Base-by-base conservation (phyloP, 805 yeast genomes). In the Ogataea nakhonphanomensis region DNA sequence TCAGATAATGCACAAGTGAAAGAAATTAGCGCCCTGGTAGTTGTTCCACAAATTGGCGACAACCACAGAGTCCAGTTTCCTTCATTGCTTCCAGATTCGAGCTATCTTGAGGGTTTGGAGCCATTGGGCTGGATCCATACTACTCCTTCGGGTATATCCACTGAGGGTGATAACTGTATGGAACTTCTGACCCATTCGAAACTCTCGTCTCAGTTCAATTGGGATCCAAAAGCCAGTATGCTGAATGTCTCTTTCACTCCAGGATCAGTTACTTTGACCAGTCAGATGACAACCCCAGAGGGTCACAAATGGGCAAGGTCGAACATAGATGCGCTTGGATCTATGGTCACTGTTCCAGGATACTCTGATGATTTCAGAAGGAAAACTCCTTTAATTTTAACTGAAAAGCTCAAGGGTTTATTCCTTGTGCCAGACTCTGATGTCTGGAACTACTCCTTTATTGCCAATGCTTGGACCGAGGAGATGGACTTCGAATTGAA, bases 71-170 rank as follows among this genome's bases (percentile, higher is more conserved):
- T 89, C 10, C 79, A 84, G 49, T 70, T 88, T 41, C 79, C 91
- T 4, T 51, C 54, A 0, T 44, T 53, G 21, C 49, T 72, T 3
- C 78, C 82, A 1, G 61, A 64, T 5, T 52, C 64, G 7, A 64
- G 65, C 14, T 66, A 65, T 33, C 51, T 74, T 8, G 67, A 70
- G n/a, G 84, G 76, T 1, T 59, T 87, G 25, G 90, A 88, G 54
- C 75, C 93, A 5, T 61, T 93, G 12, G 99, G 99, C 1, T 86
- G 96, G 95, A 74, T 93, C n/a, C 97, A 91, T 58, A 86, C 97
- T 0, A 88, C 83, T 58, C 71, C 83, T 1, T 76, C 75, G 13
- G 95, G 85, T 27, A 49, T 72, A 12, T 53, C 57, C 8, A 52
- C 40, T 5, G 74, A 75, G 35, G 68, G 71, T 37, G 73, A 90